A percentile compares a stretch with the other conserved stretches of the same genome.
Conservation (phyloP, 805 yeast species). For the Saturnispora bothae region DNA sequence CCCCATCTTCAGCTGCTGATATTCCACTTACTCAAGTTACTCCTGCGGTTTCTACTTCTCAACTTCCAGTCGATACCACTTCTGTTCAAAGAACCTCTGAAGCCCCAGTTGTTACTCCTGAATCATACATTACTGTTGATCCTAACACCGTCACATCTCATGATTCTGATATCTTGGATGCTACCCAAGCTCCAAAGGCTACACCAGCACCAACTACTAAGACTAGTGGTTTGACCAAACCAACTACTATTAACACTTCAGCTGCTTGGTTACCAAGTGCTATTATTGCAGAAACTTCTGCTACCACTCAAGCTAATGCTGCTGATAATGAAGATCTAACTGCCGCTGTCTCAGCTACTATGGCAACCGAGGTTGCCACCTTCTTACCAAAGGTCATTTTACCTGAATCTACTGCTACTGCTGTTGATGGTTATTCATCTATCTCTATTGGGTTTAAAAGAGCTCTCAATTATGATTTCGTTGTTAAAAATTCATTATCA, state of each 20-base stretch:
- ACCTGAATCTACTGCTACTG: conserved; percentile 34
- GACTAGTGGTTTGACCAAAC: too few species aligned
- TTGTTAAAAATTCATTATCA: conserved; percentile 58
- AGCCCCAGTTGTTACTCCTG: neutral
- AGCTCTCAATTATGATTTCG: conserved; percentile 75
- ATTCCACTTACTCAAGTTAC: neutral
- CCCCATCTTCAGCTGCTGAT: neutral
- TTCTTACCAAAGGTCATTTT: conserved; percentile 71
- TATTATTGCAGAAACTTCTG: conserved; percentile 10
- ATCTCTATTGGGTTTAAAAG: conserved; percentile 72
- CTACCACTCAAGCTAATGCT: neutral
- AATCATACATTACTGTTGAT: neutral
- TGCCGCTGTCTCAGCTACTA: conserved; percentile 19
- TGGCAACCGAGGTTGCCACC: conserved; percentile 25
- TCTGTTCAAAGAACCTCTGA: neutral
- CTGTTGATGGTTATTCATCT: conserved; percentile 38
- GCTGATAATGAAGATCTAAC: neutral
- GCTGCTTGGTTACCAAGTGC: conserved; percentile 14
- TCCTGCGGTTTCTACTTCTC: neutral
- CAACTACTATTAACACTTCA: conserved; percentile 3
- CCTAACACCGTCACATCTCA: too few species aligned
- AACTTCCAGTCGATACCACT: too few species aligned
- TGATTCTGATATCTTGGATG: neutral
- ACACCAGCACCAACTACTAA: too few species aligned
- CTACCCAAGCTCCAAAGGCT: neutral